A percentile compares a stretch with the other conserved stretches of the same genome.
These are phyloP conservation scores for Sisymbrium altissimum DNA, from an alignment of 345 rosid genomes.

Conservation along the genomic window DNA sequence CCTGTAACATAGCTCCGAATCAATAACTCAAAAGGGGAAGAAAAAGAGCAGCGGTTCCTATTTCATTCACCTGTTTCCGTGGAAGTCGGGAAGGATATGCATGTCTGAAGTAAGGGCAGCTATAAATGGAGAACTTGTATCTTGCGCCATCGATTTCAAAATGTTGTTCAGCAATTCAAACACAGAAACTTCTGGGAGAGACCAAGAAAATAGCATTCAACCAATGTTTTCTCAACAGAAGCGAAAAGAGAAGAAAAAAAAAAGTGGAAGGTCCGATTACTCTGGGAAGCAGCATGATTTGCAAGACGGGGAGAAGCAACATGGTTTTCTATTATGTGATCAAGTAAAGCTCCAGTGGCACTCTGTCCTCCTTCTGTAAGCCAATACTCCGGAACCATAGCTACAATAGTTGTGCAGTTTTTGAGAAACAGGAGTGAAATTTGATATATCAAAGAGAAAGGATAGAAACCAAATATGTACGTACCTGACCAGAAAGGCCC, in stretches of 20 bases:
- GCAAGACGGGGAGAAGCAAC: conserved; percentile 89
- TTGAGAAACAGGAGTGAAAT: conserved; percentile 4
- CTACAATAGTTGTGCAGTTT: conserved; percentile 27
- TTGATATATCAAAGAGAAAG: not conserved
- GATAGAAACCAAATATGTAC: not conserved
- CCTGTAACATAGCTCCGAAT: conserved; percentile 43
- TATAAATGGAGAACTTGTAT: conserved; percentile 63
- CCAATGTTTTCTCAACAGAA: not conserved
- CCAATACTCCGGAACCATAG: conserved; percentile 93
- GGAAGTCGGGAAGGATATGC: conserved; percentile 88
- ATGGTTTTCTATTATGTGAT: conserved; percentile 79
- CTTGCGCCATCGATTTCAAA: conserved; percentile 53
- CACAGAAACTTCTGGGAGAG: conserved; percentile 61
- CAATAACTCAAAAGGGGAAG: not conserved
- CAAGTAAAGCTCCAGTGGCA: conserved; percentile 95
- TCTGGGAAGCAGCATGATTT: conserved; percentile 82
- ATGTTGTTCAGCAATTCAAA: conserved; percentile 68
- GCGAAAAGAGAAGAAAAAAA: not conserved
- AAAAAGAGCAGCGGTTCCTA: not conserved
- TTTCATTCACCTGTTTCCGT: conserved; percentile 74
- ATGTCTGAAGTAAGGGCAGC: conserved; percentile 75
- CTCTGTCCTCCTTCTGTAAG: conserved; percentile 99
- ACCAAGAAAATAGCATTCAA: not conserved
- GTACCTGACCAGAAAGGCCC: conserved; percentile 99
- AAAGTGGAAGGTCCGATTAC: conserved; percentile 37